Evolutionary conservation across 139 green algal genomes (phyloP), one percentile per base, ranked within the genome.

Genomic region (Trebouxia sp.): DNA sequence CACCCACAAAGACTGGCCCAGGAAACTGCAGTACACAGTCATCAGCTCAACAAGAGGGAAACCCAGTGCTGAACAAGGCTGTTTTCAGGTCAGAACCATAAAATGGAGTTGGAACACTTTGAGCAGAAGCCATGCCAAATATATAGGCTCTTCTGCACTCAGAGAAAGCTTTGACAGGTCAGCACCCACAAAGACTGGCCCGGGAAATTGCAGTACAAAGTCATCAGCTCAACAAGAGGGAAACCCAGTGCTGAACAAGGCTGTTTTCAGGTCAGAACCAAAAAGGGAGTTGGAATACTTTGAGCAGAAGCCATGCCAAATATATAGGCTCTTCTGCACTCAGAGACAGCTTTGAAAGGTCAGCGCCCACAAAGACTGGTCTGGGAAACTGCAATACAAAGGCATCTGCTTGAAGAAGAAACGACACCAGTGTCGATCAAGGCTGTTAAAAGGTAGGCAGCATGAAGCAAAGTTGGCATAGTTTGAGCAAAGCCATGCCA

Each of bases 291-390:
- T 62, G 22, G 9, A 1, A 55, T 38, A 24, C 15, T n/a, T n/a
- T n/a, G n/a, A n/a, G n/a, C n/a, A n/a, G n/a, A n/a, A n/a, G n/a
- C n/a, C n/a, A n/a, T n/a, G n/a, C n/a, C n/a, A n/a, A n/a, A n/a
- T n/a, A n/a, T n/a, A n/a, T n/a, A n/a, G n/a, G n/a, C n/a, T n/a
- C n/a, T n/a, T n/a, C 67, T 82, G 10, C 87, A 76, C 3, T 75
- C 32, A 12, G n/a, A n/a, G n/a, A n/a, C n/a, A n/a, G n/a, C n/a
- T n/a, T n/a, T n/a, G 80, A 80, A 45, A 95, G 85, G 79, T 95
- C 90, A 22, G 91, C 90, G 0, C 76, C 90, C 0, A 93, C 77
- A 75, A 89, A 94, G 51, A 81, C 80, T 5, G 91, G 89, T 56
- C 89, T 86, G 51, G 69, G 70, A 65, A 85, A 83, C 81, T 85